Evolutionary conservation across 768 basidiomycete species (phyloP), one percentile per base, ranked within the genome.

Genomic region (Cystobasidium ongulense): DNA sequence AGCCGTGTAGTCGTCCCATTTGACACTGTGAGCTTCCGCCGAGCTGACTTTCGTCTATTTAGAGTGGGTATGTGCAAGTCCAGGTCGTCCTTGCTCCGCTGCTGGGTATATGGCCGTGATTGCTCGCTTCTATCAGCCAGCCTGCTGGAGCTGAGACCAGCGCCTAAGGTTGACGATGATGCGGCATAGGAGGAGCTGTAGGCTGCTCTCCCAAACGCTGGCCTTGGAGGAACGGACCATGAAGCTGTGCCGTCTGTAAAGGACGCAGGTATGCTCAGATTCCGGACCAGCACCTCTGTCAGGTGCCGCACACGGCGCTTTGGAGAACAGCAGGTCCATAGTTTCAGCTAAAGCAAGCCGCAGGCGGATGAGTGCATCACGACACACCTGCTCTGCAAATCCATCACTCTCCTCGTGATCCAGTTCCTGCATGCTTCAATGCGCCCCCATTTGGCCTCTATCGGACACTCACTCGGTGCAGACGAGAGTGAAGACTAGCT

Each of bases 231-330:
- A n/a, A 18, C 17, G 39, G 33, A 35, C 5, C 63, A 10, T 64
- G 38, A 29, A 35, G 57, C 27, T 29, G 17, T 53, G 66, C 66
- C n/a, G 25, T 54, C 31, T 18, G 13, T 29, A 53, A 54, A 52
- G 10, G 68, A 10, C 1, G 39, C 65, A 4, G 41, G 31, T 15
- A 67, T 39, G 50, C 65, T 71, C 5, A 71, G 68, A 27, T 71
- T 71, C 1, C 68, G 50, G 3, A 71, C 54, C 21, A 71, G 54
- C 35, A 71, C 41, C 33, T 59, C 68, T 36, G 23, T 27, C 1
- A 71, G 25, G 38, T 71, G 68, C 23, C 68, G 68, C n/a, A 71
- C 46, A 17, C 68, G 68, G 31, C 68, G 50, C 68, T 71, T 53
- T 33, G 21, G 46, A 8, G 29, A 27, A 29, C 46, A 21, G 46